Evolutionary conservation across 768 basidiomycete genomes (phyloP).

Genomic region (Lentinula detonsa): DNA sequence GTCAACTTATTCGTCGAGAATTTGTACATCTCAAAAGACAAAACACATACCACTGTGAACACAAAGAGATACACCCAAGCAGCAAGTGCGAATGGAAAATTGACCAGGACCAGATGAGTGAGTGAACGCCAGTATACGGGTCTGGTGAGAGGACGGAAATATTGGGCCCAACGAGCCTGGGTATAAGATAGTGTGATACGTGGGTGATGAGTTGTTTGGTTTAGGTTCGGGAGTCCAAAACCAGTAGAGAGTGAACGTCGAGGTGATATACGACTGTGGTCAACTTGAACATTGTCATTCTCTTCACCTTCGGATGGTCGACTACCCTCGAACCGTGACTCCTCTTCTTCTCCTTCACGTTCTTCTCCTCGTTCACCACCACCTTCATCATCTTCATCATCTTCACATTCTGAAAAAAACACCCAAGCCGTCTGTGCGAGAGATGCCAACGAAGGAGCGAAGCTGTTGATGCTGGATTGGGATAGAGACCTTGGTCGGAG

Average conservation of each 20-base stretch:
- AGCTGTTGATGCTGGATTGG: slow-evolving; percentile 44
- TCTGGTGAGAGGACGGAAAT: slow-evolving; percentile 57
- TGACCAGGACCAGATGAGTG: slow-evolving; percentile 65
- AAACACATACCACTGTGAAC: slow-evolving; percentile 63
- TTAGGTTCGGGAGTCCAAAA: no score
- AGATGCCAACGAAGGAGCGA: slow-evolving; percentile 63
- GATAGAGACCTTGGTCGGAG: slow-evolving; percentile 53
- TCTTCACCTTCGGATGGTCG: no score
- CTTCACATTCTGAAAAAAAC: slow-evolving; percentile 53
- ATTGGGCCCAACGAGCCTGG: slow-evolving; percentile 38
- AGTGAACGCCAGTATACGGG: slow-evolving; percentile 58
- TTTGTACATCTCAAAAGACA: no score
- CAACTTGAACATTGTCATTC: background rate
- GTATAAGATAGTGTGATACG: slow-evolving; percentile 20
- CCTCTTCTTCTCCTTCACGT: slow-evolving; percentile 7
- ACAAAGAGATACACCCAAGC: slow-evolving; percentile 76
- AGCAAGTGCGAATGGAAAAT: slow-evolving; percentile 82
- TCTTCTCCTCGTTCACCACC: no score
- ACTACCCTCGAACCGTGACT: no score
- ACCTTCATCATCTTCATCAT: slow-evolving; percentile 13
- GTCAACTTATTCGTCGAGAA: no score
- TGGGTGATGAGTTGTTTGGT: background rate
- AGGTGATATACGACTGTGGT: background rate
- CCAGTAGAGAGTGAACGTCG: no score
- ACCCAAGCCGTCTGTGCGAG: slow-evolving; percentile 66